phyloP scores from a whole-genome alignment of 306 rosid species.

The Nissolia schottii region DNA sequence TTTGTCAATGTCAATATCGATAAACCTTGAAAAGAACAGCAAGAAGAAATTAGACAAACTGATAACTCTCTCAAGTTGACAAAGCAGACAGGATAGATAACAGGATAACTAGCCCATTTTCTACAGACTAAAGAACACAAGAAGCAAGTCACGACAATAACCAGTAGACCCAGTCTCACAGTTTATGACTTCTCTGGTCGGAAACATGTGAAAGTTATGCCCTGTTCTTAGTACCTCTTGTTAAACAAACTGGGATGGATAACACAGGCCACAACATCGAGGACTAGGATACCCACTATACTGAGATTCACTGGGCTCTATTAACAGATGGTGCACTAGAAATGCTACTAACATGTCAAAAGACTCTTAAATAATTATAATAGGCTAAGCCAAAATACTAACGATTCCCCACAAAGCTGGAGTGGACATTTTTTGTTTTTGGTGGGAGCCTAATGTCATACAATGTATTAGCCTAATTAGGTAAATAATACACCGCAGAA shows the following conservation, averaged over 20 bases:
- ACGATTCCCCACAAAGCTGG: background rate
- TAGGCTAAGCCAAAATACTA: background rate
- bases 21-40: constrained; percentile 49
- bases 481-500: background rate
- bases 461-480: background rate
- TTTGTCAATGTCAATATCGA: constrained; percentile 64
- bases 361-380: background rate
- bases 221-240: background rate
- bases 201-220: background rate
- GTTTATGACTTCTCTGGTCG: background rate
- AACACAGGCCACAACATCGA: background rate
- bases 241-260: background rate
- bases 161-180: background rate
- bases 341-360: constrained; percentile 1
- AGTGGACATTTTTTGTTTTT: background rate
- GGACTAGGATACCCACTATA: background rate
- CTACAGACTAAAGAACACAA: background rate
- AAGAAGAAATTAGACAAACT: constrained; percentile 20
- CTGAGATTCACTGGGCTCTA: background rate
- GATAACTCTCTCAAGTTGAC: background rate
- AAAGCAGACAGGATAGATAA: background rate
- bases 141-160: background rate
- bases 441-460: background rate
- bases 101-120: background rate
- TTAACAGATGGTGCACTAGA: background rate